Evolutionary conservation across 257 asterid species (phyloP), one percentile per base, ranked within the genome.

Genomic region (Fraxinus anomala): DNA sequence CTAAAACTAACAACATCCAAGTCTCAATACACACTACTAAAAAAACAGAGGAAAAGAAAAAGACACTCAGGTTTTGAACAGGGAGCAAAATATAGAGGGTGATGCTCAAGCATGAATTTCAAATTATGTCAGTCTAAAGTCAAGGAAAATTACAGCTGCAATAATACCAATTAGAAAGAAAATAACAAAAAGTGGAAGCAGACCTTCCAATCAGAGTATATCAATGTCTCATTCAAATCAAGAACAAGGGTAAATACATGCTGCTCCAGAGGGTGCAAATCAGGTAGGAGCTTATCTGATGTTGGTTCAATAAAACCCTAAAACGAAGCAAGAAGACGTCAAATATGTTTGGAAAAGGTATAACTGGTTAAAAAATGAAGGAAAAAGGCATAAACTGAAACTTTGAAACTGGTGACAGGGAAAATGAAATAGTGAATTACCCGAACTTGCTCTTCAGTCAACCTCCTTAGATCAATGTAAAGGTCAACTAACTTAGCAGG

Each of bases 151-250:
- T 19, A 47, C n/a, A 47, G n/a, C 56, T 30, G 51, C 6, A 28
- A 56, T 16, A 34, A 37, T 9, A 30, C 37, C 30, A 14, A 70
- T 23, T 23, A 26, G 39, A 39, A 59, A 36, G 34, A 31, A 0
- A 61, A 14, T 34, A 30, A 63, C 34, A 74, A 51, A 78, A 42
- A 24, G 80, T 23, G 33, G 67, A 72, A 68, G 72, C 17, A 40
- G 83, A 91, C 99, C 92, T 86, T 91, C 99, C 99, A 95, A 72
- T 93, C 98, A 80, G 94, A 88, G 83, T 82, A 88, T 76, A 93
- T 79, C 86, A 95, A 82, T 10, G 98, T 95, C 80, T 95, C 98
- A 72, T 92, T 91, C 49, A 93, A 86, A 87, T 95, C 98, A 44
- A 95, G 96, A 73, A 95, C 98, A 74, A 95, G 86, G 71, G 99